Evolutionary conservation across 805 yeast species (phyloP).

Genomic region (Candida oleophila): DNA sequence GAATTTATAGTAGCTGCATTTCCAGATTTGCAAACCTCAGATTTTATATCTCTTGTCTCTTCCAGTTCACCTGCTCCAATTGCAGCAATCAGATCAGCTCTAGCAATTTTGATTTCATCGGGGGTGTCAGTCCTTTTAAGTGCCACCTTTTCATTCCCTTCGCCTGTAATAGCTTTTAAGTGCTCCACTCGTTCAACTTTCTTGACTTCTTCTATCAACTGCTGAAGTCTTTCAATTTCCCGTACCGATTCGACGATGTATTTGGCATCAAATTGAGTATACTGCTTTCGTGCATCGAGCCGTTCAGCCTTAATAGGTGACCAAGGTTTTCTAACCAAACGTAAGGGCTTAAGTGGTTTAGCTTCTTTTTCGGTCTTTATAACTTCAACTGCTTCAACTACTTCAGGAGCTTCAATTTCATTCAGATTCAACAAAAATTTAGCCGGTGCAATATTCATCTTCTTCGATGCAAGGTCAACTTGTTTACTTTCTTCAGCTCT

Average conservation of each 20-base stretch:
- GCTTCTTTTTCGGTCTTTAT: neutral
- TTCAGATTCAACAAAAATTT: neutral
- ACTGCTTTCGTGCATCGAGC: neutral
- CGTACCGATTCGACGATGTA: neutral
- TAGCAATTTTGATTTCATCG: no score
- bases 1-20: no score
- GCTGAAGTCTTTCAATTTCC: neutral
- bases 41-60: no score
- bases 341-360: neutral
- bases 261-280: neutral
- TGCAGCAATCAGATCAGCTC: no score
- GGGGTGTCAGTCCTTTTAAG: no score
- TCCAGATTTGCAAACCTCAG: no score
- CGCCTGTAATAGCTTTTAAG: no score
- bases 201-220: neutral
- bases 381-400: neutral
- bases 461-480: neutral
- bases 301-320: neutral
- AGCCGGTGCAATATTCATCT: neutral
- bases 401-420: neutral
- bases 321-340: neutral
- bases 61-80: no score
- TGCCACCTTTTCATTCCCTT: no score
- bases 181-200: neutral
- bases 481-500: neutral